Conservation (phyloP, 2,329 filamentous ascomycete species). For the Colletotrichum musae region DNA sequence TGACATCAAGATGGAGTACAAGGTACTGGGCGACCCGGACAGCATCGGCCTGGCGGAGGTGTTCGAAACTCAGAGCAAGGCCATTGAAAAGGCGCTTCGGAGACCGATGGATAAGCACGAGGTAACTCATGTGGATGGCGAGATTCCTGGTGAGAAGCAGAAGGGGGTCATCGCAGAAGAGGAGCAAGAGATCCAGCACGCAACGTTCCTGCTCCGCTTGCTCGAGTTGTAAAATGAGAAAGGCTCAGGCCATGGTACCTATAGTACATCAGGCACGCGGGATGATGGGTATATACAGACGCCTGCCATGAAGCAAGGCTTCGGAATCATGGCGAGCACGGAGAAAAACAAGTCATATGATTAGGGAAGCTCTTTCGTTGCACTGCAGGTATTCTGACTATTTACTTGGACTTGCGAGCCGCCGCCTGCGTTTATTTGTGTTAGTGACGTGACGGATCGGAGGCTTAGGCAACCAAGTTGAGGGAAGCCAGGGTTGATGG, state of each 20-base stretch:
- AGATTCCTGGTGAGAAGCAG: constrained; percentile 31
- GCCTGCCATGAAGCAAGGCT: too few relatives aligned
- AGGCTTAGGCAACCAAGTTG: background rate
- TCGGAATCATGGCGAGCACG: too few relatives aligned
- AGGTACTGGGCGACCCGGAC: constrained; percentile 83
- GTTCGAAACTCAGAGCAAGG: constrained; percentile 70
- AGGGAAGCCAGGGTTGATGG: background rate
- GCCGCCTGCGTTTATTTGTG: constrained; percentile 30
- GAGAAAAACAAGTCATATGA: background rate
- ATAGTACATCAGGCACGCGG: too few relatives aligned
- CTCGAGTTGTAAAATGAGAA: constrained; percentile 73
- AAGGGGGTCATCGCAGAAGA: constrained; percentile 79
- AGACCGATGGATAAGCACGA: constrained; percentile 74
- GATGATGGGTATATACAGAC: too few relatives aligned
- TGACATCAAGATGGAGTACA: constrained; percentile 96
- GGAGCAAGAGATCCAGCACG: constrained; percentile 88
- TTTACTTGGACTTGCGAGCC: constrained; percentile 29
- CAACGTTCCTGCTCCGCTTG: constrained; percentile 82
- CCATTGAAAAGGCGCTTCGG: constrained; percentile 71
- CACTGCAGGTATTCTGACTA: background rate
- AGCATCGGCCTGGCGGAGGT: constrained; percentile 77
- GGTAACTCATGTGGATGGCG: constrained; percentile 46
- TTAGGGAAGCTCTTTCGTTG: background rate
- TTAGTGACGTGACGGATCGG: constrained; percentile 14
- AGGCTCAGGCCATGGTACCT: background rate